Evolutionary conservation across 1,284 basidiomycete genomes (phyloP).

Genomic region (Laetiporus sulphureus): DNA sequence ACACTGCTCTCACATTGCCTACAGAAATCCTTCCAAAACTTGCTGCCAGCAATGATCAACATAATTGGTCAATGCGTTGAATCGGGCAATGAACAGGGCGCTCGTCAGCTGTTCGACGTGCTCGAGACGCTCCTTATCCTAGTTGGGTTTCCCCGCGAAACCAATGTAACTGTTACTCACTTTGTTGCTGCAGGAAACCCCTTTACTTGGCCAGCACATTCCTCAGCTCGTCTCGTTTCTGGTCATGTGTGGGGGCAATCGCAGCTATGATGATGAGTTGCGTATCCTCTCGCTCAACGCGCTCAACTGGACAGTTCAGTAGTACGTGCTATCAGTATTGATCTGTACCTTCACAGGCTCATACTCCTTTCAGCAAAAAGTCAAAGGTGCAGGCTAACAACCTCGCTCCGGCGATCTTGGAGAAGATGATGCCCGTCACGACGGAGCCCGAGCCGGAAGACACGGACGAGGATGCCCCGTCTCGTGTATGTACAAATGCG

Average conservation of each 20-base stretch:
- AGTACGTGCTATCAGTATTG: slow-evolving; percentile 39
- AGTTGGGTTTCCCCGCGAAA: slow-evolving; percentile 34
- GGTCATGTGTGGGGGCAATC: slow-evolving; percentile 80
- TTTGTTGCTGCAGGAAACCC: slow-evolving; percentile 71
- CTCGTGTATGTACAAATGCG: slow-evolving; percentile 54
- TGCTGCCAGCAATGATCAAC: slow-evolving; percentile 86
- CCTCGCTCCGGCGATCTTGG: slow-evolving; percentile 83
- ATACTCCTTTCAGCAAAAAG: slow-evolving; percentile 71
- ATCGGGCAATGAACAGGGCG: slow-evolving; percentile 73
- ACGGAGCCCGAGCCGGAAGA: slow-evolving; percentile 88
- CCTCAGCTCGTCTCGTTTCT: slow-evolving; percentile 89
- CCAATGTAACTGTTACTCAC: neutral
- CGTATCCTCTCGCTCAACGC: slow-evolving; percentile 92
- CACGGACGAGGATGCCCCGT: slow-evolving; percentile 87
- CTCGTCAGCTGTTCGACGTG: slow-evolving; percentile 91
- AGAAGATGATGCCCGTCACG: slow-evolving; percentile 91
- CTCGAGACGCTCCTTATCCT: slow-evolving; percentile 94
- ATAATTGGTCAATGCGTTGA: slow-evolving; percentile 90
- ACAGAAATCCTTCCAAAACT: slow-evolving; percentile 83
- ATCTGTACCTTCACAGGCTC: slow-evolving; percentile 2
- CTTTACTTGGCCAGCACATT: slow-evolving; percentile 86
- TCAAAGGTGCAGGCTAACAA: slow-evolving; percentile 87
- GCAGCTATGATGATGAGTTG: slow-evolving; percentile 72
- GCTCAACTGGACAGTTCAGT: slow-evolving; percentile 93
- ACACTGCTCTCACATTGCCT: slow-evolving; percentile 4